Percentiles rank a stretch among this genome's conserved stretches.
Conservation (phyloP, 257 asterid genomes). For the Voacanga thouarsii region DNA sequence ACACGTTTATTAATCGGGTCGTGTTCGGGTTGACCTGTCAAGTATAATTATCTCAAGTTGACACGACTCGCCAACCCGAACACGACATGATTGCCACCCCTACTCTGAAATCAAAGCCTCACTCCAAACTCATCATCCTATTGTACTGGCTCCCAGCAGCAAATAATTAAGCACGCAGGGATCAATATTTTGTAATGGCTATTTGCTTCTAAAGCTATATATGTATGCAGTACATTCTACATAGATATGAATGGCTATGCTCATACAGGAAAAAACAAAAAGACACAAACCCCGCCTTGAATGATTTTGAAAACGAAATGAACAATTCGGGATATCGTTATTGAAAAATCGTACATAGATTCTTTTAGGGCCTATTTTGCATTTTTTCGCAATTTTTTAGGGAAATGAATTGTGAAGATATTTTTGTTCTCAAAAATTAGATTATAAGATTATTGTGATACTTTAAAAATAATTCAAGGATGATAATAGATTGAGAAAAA, state of each 20-base stretch:
- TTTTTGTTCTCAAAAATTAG: too few relatives aligned
- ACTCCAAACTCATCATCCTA: neutral
- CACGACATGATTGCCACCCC: too few relatives aligned
- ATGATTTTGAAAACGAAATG: slow-evolving; percentile 8
- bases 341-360: neutral
- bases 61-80: too few relatives aligned
- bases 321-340: slow-evolving; percentile 9
- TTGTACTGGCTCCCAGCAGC: neutral
- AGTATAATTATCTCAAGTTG: too few relatives aligned
- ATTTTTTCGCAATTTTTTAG: too few relatives aligned
- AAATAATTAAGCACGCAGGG: neutral
- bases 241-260: neutral
- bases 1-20: too few relatives aligned
- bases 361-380: neutral
- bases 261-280: neutral
- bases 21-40: too few relatives aligned
- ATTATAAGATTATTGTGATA: too few relatives aligned
- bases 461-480: too few relatives aligned
- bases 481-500: too few relatives aligned
- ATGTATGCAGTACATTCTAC: neutral
- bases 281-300: neutral
- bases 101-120: neutral
- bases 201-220: neutral
- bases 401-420: too few relatives aligned
- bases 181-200: neutral